Conservation (phyloP, 2,329 filamentous ascomycete genomes). For the Didymella lethalis region DNA sequence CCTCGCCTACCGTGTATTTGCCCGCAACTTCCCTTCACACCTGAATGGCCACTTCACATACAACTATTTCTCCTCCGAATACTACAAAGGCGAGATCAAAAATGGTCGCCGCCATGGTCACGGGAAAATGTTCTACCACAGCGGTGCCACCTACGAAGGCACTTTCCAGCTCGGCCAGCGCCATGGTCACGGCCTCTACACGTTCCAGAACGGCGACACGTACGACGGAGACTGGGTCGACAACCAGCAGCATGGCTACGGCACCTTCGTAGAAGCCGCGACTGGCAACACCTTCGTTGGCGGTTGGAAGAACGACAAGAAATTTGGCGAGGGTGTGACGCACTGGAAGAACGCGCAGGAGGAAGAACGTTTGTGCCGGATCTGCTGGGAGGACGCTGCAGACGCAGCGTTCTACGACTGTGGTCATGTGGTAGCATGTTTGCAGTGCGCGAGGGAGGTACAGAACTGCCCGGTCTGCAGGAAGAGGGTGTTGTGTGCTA, state of each 20-base stretch:
- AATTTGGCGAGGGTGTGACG: slow-evolving; percentile 68
- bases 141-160: slow-evolving; percentile 65
- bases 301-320: slow-evolving; percentile 67
- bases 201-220: slow-evolving; percentile 70
- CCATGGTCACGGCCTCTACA: slow-evolving; percentile 65
- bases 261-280: slow-evolving; percentile 63
- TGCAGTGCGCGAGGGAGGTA: slow-evolving; percentile 66
- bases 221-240: slow-evolving; percentile 66
- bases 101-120: slow-evolving; percentile 61
- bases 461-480: slow-evolving; percentile 69
- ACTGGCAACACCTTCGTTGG: slow-evolving; percentile 69
- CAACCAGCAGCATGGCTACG: slow-evolving; percentile 68
- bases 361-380: slow-evolving; percentile 65
- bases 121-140: slow-evolving; percentile 62
- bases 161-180: slow-evolving; percentile 61
- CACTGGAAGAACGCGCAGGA: slow-evolving; percentile 69
- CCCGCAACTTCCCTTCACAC: slow-evolving; percentile 55
- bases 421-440: slow-evolving; percentile 68
- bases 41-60: slow-evolving; percentile 58
- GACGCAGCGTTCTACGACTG: slow-evolving; percentile 69
- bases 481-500: slow-evolving; percentile 62
- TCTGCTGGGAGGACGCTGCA: slow-evolving; percentile 68
- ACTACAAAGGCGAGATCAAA: slow-evolving; percentile 62
- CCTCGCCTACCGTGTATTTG: slow-evolving; percentile 52
- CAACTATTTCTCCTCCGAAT: slow-evolving; percentile 64